Evolutionary conservation across 31 red algal genomes (phyloP).

Genomic region (Odonthalia washingtoniensis): DNA sequence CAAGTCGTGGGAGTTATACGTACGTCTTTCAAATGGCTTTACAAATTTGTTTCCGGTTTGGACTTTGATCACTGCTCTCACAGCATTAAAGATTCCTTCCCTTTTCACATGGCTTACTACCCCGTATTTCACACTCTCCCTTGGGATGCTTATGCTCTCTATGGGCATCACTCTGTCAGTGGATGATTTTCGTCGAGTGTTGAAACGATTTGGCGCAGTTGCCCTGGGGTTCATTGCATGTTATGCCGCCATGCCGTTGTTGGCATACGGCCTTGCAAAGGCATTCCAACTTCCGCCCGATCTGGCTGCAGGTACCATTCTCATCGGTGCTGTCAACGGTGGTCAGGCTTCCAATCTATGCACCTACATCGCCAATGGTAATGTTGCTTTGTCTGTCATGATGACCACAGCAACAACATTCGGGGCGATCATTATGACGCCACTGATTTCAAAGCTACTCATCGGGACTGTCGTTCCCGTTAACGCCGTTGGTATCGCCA

Average conservation of each 20-base stretch:
- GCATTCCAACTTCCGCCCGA: constrained; percentile 66
- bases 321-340: constrained; percentile 88
- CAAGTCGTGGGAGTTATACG: constrained; percentile 48
- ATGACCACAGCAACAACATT: constrained; percentile 93
- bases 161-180: constrained; percentile 97
- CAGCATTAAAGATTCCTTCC: constrained; percentile 62
- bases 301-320: constrained; percentile 80
- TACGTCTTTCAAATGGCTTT: constrained; percentile 62
- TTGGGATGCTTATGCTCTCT: constrained; percentile 94
- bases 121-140: constrained; percentile 85
- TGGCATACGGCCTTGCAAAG: constrained; percentile 59
- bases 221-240: constrained; percentile 81
- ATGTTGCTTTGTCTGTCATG: constrained; percentile 88
- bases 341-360: constrained; percentile 93
- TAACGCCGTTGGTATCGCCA: constrained; percentile 76
- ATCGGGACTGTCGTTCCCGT: constrained; percentile 87
- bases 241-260: constrained; percentile 80
- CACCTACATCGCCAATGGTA: constrained; percentile 91
- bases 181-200: constrained; percentile 82
- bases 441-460: constrained; percentile 77
- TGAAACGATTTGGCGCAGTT: constrained; percentile 69
- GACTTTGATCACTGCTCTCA: constrained; percentile 73
- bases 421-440: constrained; percentile 84
- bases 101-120: constrained; percentile 89
- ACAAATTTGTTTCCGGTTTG: constrained; percentile 98